Conservation (phyloP, 1,284 basidiomycete species). For the Marasmius fiardii region DNA sequence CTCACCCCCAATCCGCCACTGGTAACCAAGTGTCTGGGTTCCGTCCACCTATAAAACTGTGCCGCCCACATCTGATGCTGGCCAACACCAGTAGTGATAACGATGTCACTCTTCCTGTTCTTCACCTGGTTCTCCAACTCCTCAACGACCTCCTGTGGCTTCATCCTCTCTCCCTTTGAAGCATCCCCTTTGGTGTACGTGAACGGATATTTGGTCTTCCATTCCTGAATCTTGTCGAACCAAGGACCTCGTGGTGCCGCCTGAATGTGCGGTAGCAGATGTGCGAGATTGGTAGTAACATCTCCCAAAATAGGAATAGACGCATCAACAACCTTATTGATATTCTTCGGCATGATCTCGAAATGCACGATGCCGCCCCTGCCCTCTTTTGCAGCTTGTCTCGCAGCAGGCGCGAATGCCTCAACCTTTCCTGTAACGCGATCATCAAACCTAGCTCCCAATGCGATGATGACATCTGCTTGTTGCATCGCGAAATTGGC, state of each 20-base stretch:
- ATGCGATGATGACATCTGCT: slow-evolving; percentile 96
- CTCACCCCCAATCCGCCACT: slow-evolving; percentile 94
- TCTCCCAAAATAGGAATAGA: slow-evolving; percentile 94
- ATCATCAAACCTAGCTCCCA: slow-evolving; percentile 96
- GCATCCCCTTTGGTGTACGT: slow-evolving; percentile 70
- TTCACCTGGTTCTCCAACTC: slow-evolving; percentile 80
- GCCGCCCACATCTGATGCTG: slow-evolving; percentile 99
- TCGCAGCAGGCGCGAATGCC: slow-evolving; percentile 88
- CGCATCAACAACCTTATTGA: slow-evolving; percentile 98
- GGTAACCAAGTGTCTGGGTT: slow-evolving; percentile 88
- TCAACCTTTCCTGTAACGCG: slow-evolving; percentile 94
- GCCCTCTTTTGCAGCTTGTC: slow-evolving; percentile 82
- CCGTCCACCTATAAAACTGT: slow-evolving; percentile 89
- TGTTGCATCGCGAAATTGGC: slow-evolving; percentile 98
- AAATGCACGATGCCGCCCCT: slow-evolving; percentile 98
- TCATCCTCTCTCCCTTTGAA: slow-evolving; percentile 62
- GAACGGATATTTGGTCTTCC: slow-evolving; percentile 93
- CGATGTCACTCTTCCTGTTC: slow-evolving; percentile 81
- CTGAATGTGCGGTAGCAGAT: slow-evolving; percentile 80
- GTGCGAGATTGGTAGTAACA: slow-evolving; percentile 79
- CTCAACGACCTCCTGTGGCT: slow-evolving; percentile 96
- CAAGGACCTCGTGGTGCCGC: slow-evolving; percentile 68
- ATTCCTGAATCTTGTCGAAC: slow-evolving; percentile 79
- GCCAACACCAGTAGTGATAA: slow-evolving; percentile 93
- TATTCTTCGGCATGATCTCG: slow-evolving; percentile 97